phyloP scores from a whole-genome alignment of 1,284 basidiomycete genomes.

The Clitocybe nebularis region DNA sequence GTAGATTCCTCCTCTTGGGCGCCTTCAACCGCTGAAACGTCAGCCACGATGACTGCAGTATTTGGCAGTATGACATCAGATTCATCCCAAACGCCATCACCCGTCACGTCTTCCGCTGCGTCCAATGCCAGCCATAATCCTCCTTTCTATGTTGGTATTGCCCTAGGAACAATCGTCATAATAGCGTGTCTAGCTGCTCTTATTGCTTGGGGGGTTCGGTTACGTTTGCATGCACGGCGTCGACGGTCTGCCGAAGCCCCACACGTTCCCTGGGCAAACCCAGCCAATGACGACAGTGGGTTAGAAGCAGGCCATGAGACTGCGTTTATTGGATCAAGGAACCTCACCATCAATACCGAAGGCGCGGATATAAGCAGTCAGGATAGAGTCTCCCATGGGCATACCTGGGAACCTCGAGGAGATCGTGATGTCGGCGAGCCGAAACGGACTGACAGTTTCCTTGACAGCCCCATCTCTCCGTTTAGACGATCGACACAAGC shows the following conservation, averaged over 20 bases:
- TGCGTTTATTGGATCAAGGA: conserved; percentile 13
- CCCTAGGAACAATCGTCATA: conserved; percentile 36
- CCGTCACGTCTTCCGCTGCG: conserved; percentile 18
- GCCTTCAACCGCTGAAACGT: conserved; percentile 2
- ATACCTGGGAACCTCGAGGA: conserved; percentile 30
- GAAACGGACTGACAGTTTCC: conserved; percentile 23
- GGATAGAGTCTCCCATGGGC: conserved; percentile 21
- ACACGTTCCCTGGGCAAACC: conserved; percentile 32
- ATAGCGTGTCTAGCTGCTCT: conserved; percentile 35
- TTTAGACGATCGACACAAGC: conserved; percentile 10
- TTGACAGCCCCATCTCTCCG: conserved; percentile 15
- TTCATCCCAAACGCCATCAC: conserved; percentile 17
- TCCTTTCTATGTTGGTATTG: conserved; percentile 41
- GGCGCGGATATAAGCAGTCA: conserved; percentile 20
- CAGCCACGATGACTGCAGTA: conserved; percentile 1
- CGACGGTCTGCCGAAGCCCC: conserved; percentile 23
- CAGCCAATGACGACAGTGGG: conserved; percentile 15
- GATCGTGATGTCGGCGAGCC: conserved; percentile 37
- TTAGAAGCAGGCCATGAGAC: conserved; percentile 22
- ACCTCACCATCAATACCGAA: conserved; percentile 10
- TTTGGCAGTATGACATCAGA: conserved; percentile 14
- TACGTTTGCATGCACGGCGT: conserved; percentile 30
- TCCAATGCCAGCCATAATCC: conserved; percentile 25
- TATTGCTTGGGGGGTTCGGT: conserved; percentile 37
- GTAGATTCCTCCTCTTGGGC: neutral